Base-by-base conservation (phyloP, 2,329 filamentous ascomycete genomes). In the Aotearoamyces nothofagi region DNA sequence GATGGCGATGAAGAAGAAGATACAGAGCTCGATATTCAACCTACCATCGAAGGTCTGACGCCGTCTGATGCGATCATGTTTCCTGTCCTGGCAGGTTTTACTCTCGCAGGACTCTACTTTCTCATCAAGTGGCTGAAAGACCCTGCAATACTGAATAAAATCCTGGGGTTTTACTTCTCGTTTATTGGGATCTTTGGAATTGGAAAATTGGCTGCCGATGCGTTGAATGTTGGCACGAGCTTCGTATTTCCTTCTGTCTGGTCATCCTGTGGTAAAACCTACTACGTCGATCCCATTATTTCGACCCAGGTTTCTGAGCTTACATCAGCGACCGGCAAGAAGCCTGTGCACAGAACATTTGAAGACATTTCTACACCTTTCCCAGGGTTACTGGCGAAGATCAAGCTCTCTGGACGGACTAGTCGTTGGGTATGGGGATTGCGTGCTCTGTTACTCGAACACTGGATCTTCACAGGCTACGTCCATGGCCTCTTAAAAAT, bases 101-200 rank as follows among this genome's bases (percentile, higher is more conserved):
- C 77, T 1, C 67, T 96, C 6, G 64, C 73, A 23, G 72, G 72
- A 4, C 61, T 96, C 9, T 96, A 96, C 57, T 76, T 86, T 43
- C 61, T 93, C 34, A 83, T 96, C 47, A 83, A 92, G 50, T 90
- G 78, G 67, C 68, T 94, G 31, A 63, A 87, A 39, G 81, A 93
- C 44, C 76, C 84, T 1, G 63, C 73, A 8, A 58, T 92, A 13
- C 56, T 96, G 44, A 94, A 87, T 57, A 80, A 77, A 52, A 67
- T 92, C 22, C 58, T 96, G 13, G 76, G 80, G 22, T 72, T 67
- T 45, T 94, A 96, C 58, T 86, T 93, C 54, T 80, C 79, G 3
- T 52, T 70, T 33, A 72, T 87, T 47, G 82, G 81, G 0, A 54
- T 92, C n/a, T 75, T 79, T 36, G 82, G 81, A 35, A 63, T 90